A percentile compares a stretch with the other conserved stretches of the same genome.
Conservation (phyloP, 169 alveolate species). For the Plasmodium inui region DNA sequence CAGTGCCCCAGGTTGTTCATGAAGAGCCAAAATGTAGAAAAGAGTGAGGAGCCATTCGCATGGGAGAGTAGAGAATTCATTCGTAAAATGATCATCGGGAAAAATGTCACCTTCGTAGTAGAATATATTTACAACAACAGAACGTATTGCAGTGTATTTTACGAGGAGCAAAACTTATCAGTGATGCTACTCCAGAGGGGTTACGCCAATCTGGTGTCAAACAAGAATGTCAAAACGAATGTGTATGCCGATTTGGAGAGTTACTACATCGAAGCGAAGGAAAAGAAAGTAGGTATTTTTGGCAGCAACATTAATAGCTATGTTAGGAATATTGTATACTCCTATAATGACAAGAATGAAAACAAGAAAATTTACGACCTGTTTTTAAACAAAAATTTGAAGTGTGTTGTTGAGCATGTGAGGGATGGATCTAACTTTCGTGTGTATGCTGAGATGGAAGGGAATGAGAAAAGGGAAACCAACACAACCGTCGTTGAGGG, state of each 20-base stretch:
- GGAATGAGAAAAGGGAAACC: background rate
- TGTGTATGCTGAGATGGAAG: constrained; percentile 40
- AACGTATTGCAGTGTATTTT: constrained; percentile 57
- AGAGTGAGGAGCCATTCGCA: constrained; percentile 74
- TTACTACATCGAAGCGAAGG: constrained; percentile 46
- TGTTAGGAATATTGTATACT: constrained; percentile 53
- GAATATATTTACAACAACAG: constrained; percentile 64
- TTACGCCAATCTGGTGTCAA: constrained; percentile 45
- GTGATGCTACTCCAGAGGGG: constrained; percentile 43
- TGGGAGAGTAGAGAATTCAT: constrained; percentile 74
- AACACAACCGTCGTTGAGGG: background rate
- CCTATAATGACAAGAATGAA: constrained; percentile 59
- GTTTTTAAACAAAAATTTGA: constrained; percentile 21
- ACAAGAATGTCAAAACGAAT: constrained; percentile 62
- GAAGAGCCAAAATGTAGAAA: constrained; percentile 55
- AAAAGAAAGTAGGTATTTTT: constrained; percentile 54
- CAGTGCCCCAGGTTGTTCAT: constrained; percentile 52
- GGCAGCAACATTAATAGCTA: constrained; percentile 37
- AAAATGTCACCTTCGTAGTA: constrained; percentile 38
- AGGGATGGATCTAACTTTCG: constrained; percentile 71
- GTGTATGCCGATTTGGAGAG: constrained; percentile 45
- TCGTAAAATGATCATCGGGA: constrained; percentile 71
- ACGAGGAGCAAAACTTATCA: constrained; percentile 42
- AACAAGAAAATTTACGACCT: constrained; percentile 31
- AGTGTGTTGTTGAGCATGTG: constrained; percentile 61